Conservation (phyloP, 2,329 filamentous ascomycete species). For the Fusarium tuaranense region DNA sequence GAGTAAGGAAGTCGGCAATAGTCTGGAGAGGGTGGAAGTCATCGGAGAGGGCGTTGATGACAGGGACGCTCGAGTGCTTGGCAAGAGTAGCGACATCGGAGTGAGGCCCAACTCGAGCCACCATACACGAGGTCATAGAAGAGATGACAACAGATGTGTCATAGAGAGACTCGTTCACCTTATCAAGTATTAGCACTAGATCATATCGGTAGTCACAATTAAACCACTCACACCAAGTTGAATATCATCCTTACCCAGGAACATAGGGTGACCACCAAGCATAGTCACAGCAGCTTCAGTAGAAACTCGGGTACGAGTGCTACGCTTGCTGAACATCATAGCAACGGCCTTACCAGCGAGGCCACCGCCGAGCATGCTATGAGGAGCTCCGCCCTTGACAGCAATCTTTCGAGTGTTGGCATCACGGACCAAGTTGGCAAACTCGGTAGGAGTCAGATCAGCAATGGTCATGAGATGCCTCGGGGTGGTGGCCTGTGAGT, state of each 20-base stretch:
- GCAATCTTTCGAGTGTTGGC: conserved; percentile 80
- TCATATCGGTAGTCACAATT: not conserved
- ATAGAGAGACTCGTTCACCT: conserved; percentile 94
- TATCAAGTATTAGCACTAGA: conserved; percentile 7
- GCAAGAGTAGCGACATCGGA: conserved; percentile 79
- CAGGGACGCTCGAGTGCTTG: conserved; percentile 79
- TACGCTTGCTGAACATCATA: conserved; percentile 97
- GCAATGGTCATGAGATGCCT: conserved; percentile 93
- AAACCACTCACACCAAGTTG: conserved; percentile 78
- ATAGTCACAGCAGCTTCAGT: conserved; percentile 91
- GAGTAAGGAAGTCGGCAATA: conserved; percentile 93
- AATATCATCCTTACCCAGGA: conserved; percentile 94
- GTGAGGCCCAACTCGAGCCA: conserved; percentile 82
- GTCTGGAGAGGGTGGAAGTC: conserved; percentile 94
- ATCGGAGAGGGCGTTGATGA: conserved; percentile 90
- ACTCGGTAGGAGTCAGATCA: conserved; percentile 83
- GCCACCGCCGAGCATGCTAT: conserved; percentile 68
- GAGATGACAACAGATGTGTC: conserved; percentile 94
- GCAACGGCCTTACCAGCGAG: conserved; percentile 86
- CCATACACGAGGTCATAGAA: conserved; percentile 89
- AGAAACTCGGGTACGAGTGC: conserved; percentile 91
- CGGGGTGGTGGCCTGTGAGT: conserved; percentile 61
- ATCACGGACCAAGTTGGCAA: conserved; percentile 85
- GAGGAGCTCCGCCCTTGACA: conserved; percentile 74
- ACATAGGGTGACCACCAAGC: conserved; percentile 95